These are phyloP conservation scores for Phaeotremella skinneri DNA, from an alignment of 768 basidiomycete genomes.

Conservation along the genomic window DNA sequence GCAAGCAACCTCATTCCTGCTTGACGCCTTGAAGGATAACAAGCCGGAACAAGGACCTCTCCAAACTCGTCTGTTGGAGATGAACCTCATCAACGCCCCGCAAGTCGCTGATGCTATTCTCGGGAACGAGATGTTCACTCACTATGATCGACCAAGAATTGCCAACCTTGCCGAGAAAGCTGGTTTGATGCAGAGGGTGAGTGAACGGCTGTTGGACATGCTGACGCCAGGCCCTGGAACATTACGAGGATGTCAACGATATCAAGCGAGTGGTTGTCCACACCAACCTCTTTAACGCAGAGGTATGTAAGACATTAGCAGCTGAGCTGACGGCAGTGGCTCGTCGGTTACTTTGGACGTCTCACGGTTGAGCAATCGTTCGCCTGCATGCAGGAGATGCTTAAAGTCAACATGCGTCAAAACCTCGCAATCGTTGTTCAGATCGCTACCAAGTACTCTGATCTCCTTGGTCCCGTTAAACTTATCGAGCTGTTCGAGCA, in stretches of 20 bases:
- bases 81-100: slow-evolving; percentile 95
- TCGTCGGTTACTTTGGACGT: slow-evolving; percentile 93
- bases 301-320: slow-evolving; percentile 58
- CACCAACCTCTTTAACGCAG: slow-evolving; percentile 74
- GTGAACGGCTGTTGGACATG: slow-evolving; percentile 35
- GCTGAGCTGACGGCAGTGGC: slow-evolving; percentile 63
- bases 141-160: slow-evolving; percentile 93
- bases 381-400: slow-evolving; percentile 95
- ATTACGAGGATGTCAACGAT: slow-evolving; percentile 96
- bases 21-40: slow-evolving; percentile 98
- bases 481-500: slow-evolving; percentile 97
- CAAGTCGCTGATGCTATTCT: slow-evolving; percentile 99
- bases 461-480: slow-evolving; percentile 93
- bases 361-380: slow-evolving; percentile 97
- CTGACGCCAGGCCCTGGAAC: slow-evolving; percentile 77
- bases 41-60: slow-evolving; percentile 92
- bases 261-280: slow-evolving; percentile 98
- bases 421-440: slow-evolving; percentile 95
- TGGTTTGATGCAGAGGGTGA: slow-evolving; percentile 84
- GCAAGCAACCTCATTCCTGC: slow-evolving; percentile 93
- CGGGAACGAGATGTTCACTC: slow-evolving; percentile 95
- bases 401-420: slow-evolving; percentile 92
- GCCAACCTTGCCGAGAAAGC: slow-evolving; percentile 99
- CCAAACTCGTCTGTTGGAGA: slow-evolving; percentile 93
- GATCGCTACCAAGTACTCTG: slow-evolving; percentile 97